Base-by-base conservation (phyloP, 2,329 filamentous ascomycete genomes). In the Allantophomopsis cytisporea region DNA sequence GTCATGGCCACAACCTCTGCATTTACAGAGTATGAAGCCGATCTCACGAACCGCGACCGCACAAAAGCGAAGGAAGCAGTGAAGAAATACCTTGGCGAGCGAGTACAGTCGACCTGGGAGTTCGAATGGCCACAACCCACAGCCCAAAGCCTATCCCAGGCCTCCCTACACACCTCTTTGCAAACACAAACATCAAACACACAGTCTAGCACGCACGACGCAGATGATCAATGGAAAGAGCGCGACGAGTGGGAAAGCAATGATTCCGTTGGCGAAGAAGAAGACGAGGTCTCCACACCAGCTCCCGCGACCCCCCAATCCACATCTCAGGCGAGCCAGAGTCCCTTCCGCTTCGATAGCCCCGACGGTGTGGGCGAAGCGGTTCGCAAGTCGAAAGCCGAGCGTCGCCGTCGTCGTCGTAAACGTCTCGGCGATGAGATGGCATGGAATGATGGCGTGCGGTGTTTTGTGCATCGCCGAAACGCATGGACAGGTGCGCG, bases 401-500 rank as follows among this genome's bases (percentile, higher is more conserved):
- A 52, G 10, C 47, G 50, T n/a, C 54, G 77, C 45, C 39, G 65
- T 65, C 18, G 60, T 51, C 39, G 54, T 15, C 57, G 49, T 36
- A 71, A 66, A 48, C 70, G 66, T 37, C 54, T 74, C 37, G 69
- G 73, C 44, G 73, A 76, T 41, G 80, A 84, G 61, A 71, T 77
- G 61, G 57, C 64, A 21, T 93, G 83, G 79, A 96, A 95, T 51
- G 67, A 80, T 31, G 89, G 89, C 0, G 57, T 95, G 41, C 72
- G 77, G n/a, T 82, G 81, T 55, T 96, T 85, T 60, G 73, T 79
- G 43, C 73, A 79, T 21, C 69, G 84, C 42, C 72, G 88, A 37
- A 77, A 94, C 60, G 78, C 76, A 6, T 96, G 89, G 89, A 89
- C 87, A 1, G 80, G 83, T 23, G 88, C 86, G 23, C 72, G 71